phyloP scores from a whole-genome alignment of 306 rosid genomes.

The Hippophae gyantsensis region DNA sequence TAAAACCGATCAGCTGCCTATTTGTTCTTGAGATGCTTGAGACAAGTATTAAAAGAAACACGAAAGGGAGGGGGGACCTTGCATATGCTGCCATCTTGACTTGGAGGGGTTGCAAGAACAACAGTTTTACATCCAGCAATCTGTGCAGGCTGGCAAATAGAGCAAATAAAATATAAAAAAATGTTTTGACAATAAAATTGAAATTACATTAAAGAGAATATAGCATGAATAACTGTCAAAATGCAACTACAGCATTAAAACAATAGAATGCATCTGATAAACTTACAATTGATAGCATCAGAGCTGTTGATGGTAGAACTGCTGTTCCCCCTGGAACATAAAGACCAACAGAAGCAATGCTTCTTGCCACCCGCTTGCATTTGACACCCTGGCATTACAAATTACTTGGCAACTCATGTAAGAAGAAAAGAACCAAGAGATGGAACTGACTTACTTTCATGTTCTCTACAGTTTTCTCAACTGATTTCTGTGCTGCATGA shows the following conservation, averaged over 20 bases:
- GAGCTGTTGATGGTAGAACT: slow-evolving; percentile 92
- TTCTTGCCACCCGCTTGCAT: slow-evolving; percentile 93
- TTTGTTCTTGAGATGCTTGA: slow-evolving; percentile 4
- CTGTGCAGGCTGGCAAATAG: slow-evolving; percentile 69
- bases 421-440: slow-evolving; percentile 6
- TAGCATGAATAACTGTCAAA: background rate
- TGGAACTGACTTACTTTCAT: slow-evolving; percentile 59
- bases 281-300: slow-evolving; percentile 97
- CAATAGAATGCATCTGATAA: slow-evolving; percentile 4
- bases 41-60: slow-evolving; percentile 12
- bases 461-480: slow-evolving; percentile 67
- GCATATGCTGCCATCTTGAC: slow-evolving; percentile 75
- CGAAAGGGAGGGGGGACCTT: slow-evolving; percentile 44
- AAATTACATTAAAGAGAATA: background rate
- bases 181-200: background rate
- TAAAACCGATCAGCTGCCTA: slow-evolving; percentile 17
- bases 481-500: slow-evolving; percentile 81
- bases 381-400: slow-evolving; percentile 63
- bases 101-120: slow-evolving; percentile 93
- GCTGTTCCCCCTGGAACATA: slow-evolving; percentile 99
- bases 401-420: slow-evolving; percentile 1
- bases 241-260: background rate
- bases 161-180: slow-evolving; percentile 21
- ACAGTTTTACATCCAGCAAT: slow-evolving; percentile 91
- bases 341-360: slow-evolving; percentile 93